Conservation (phyloP, 2,329 filamentous ascomycete genomes). For the Ceratocystis lukuohia region DNA sequence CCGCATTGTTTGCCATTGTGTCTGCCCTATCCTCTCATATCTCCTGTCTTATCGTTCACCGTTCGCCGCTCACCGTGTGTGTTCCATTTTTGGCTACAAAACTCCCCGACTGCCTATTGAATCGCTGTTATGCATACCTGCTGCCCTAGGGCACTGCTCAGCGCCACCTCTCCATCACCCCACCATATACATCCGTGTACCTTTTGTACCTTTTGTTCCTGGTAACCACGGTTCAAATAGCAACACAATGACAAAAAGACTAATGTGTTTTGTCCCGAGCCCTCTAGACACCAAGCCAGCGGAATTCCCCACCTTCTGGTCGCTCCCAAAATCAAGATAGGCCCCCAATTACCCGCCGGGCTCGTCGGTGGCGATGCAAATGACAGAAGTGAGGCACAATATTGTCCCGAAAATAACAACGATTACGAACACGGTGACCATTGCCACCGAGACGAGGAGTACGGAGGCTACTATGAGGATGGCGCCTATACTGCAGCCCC, state of each 20-base stretch:
- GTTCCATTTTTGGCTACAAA: background rate
- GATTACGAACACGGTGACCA: constrained; percentile 20
- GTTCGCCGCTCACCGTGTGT: background rate
- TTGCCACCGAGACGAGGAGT: constrained; percentile 24
- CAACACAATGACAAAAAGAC: constrained; percentile 21
- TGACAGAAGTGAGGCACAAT: background rate
- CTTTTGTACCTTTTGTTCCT: no score
- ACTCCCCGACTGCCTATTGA: background rate
- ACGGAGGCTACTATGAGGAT: constrained; percentile 58
- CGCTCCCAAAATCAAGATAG: constrained; percentile 39
- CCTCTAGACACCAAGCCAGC: constrained; percentile 56
- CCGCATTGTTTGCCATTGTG: no score
- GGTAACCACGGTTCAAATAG: no score
- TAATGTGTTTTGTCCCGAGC: constrained; percentile 37
- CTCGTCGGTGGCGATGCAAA: constrained; percentile 10
- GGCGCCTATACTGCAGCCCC: constrained; percentile 62
- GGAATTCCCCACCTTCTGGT: constrained; percentile 58
- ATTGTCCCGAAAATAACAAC: constrained; percentile 23
- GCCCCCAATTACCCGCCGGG: constrained; percentile 36
- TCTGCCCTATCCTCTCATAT: no score
- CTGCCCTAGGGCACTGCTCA: no score
- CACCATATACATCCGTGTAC: no score
- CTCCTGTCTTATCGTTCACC: constrained; percentile 7
- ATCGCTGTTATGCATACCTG: background rate
- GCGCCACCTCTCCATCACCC: no score